These are phyloP conservation scores for Sclerotinia trifoliorum DNA, from an alignment of 2,329 filamentous ascomycete genomes.

Conservation along the genomic window DNA sequence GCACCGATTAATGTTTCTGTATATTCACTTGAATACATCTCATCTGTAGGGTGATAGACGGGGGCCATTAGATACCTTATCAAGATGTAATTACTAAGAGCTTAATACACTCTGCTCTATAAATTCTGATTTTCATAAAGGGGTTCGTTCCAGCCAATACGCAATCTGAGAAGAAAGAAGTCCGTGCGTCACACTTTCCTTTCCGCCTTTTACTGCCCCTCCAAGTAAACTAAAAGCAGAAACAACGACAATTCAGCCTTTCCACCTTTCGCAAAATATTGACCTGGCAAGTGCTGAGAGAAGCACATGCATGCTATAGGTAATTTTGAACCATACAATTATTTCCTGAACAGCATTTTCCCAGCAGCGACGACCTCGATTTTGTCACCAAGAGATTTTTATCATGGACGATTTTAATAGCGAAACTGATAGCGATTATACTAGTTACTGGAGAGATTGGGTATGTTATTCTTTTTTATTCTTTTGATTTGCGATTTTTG, in stretches of 20 bases:
- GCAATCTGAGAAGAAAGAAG: not conserved
- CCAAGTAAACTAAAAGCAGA: conserved; percentile 20
- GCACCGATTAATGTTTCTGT: no score
- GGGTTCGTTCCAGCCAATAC: not conserved
- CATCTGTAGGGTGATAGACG: not conserved
- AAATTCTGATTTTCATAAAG: conserved; percentile 3
- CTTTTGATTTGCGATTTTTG: conserved; percentile 24
- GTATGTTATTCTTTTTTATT: conserved; percentile 53
- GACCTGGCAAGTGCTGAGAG: conserved; percentile 36
- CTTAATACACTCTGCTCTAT: not conserved
- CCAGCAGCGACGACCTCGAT: not conserved
- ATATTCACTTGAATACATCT: no score
- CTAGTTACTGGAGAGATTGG: conserved; percentile 99
- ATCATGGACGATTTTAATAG: conserved; percentile 96
- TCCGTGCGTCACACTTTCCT: conserved; percentile 12
- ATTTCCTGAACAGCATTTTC: not conserved
- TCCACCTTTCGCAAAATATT: conserved; percentile 13
- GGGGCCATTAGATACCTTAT: not conserved
- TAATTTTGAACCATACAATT: not conserved
- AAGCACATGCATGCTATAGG: conserved; percentile 33
- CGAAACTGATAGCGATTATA: conserved; percentile 98
- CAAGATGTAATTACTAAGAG: not conserved
- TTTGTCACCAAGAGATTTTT: not conserved
- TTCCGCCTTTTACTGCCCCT: conserved; percentile 20
- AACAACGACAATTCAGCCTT: conserved; percentile 21